phyloP scores from a whole-genome alignment of 441 rosid species.

The Omphalea diandra region DNA sequence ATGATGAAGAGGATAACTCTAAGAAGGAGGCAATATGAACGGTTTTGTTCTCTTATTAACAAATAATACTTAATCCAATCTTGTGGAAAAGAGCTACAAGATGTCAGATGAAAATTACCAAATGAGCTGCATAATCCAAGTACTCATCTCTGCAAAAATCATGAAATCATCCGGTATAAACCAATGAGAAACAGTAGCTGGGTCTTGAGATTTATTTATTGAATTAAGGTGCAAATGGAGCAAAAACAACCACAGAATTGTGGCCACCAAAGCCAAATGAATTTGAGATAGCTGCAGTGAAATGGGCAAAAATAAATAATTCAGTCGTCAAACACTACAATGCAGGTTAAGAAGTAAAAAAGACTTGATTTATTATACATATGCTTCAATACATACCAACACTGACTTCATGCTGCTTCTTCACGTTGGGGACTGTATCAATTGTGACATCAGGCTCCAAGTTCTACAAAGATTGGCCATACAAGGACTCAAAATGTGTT shows the following conservation, averaged over 20 bases:
- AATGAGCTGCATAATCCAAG: not conserved
- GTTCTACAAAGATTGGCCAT: constrained; percentile 33
- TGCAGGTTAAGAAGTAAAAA: not conserved
- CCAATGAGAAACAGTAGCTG: constrained; percentile 11
- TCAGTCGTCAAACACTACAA: not conserved
- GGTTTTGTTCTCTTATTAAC: not conserved
- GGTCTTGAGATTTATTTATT: constrained; percentile 19
- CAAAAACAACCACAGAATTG: constrained; percentile 67
- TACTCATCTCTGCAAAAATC: constrained; percentile 3
- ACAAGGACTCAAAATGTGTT: not conserved
- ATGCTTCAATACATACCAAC: constrained; percentile 44
- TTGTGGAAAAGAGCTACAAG: not conserved
- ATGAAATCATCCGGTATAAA: not conserved
- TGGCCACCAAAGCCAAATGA: constrained; percentile 78
- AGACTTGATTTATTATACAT: not conserved
- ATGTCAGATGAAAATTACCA: not conserved
- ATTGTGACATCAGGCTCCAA: constrained; percentile 55
- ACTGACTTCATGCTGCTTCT: constrained; percentile 58
- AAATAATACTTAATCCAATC: not conserved
- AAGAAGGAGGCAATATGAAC: not conserved
- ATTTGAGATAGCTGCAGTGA: constrained; percentile 55
- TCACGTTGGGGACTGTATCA: constrained; percentile 62
- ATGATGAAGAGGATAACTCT: not conserved
- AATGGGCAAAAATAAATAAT: not conserved
- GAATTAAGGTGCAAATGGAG: constrained; percentile 45